Evolutionary conservation across 495 filamentous ascomycete species (phyloP).

Genomic region (Elasticomyces elasticus): DNA sequence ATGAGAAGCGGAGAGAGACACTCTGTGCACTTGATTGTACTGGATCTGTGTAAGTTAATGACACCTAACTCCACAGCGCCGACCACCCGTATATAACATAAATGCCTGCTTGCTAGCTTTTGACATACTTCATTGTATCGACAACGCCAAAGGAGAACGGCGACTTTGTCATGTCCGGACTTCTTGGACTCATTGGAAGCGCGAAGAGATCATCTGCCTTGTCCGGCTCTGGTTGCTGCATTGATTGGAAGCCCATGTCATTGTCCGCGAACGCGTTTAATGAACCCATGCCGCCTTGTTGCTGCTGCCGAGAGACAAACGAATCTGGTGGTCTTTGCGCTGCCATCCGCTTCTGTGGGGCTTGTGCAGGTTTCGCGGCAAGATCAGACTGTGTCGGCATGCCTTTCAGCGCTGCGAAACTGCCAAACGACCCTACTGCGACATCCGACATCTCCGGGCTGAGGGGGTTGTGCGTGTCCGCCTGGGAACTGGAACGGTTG

Average conservation of each 20-base stretch:
- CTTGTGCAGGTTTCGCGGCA: conserved; percentile 28
- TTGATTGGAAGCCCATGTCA: conserved; percentile 9
- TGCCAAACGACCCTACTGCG: conserved; percentile 53
- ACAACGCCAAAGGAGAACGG: conserved; percentile 20
- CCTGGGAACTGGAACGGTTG: not conserved
- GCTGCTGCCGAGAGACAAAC: conserved; percentile 32
- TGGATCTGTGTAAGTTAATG: not conserved
- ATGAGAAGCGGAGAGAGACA: not conserved
- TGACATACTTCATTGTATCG: conserved; percentile 20
- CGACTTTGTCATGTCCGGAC: conserved; percentile 54
- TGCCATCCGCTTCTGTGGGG: conserved; percentile 35
- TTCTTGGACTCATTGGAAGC: conserved; percentile 66
- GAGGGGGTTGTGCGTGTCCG: conserved; percentile 35
- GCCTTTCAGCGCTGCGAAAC: conserved; percentile 39
- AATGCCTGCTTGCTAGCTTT: not conserved
- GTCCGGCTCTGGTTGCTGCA: conserved; percentile 23
- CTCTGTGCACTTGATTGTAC: not conserved
- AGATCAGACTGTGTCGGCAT: conserved; percentile 21
- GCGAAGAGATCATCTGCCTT: conserved; percentile 72
- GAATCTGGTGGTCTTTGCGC: conserved; percentile 13
- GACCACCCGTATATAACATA: not conserved
- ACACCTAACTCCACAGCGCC: not conserved
- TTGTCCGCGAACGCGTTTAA: conserved; percentile 27
- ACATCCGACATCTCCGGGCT: conserved; percentile 55
- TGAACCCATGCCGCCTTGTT: conserved; percentile 34